Base-by-base conservation (phyloP, 2,329 filamentous ascomycete genomes). In the Clarireedia paspali region DNA sequence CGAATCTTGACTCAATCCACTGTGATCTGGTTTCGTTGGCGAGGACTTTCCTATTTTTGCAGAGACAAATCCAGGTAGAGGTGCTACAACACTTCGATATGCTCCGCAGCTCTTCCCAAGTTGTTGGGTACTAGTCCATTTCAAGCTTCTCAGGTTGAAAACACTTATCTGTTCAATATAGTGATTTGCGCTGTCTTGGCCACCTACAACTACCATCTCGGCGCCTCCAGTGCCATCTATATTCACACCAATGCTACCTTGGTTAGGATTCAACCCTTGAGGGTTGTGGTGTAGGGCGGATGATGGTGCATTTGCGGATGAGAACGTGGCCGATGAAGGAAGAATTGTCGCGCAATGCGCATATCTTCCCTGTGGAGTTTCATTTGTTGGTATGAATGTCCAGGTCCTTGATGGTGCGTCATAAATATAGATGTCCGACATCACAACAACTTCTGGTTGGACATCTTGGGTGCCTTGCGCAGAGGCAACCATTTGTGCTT, bases 81-180 rank as follows among this genome's bases (percentile, higher is more conserved):
- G 91, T 4, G 91, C 88, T 34, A 96, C 91, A 17, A 99, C 94
- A 69, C 91, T 96, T 61, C 94, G 85, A 71, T 99, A 99, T 1
- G 94, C 94, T 60, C 94, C 94, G 69, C 94, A 99, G 66, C 90
- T 96, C 71, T 92, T 89, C 50, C 91, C 91, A 47, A 97, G 77
- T 1, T 85, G 78, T 61, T 89, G 89, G 1, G 91, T 96, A 17
- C 88, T 89, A 1, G 90, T 96, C 94, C 94, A 99, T 72, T 94
- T 95, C 58, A 97, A 74, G 69, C 90, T 96, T 49, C 94, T 83
- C 26, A 99, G 77, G 67, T 99, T 99, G 77, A 99, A 99, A 2
- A 99, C 90, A 69, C 91, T 97, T 61, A 99, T 95, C 72, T 99
- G 91, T 71, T 99, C 92, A 63, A 99, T 99, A 68, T 99, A 99